Base-by-base conservation (phyloP, 495 filamentous ascomycete species). In the Xylaria sp. region DNA sequence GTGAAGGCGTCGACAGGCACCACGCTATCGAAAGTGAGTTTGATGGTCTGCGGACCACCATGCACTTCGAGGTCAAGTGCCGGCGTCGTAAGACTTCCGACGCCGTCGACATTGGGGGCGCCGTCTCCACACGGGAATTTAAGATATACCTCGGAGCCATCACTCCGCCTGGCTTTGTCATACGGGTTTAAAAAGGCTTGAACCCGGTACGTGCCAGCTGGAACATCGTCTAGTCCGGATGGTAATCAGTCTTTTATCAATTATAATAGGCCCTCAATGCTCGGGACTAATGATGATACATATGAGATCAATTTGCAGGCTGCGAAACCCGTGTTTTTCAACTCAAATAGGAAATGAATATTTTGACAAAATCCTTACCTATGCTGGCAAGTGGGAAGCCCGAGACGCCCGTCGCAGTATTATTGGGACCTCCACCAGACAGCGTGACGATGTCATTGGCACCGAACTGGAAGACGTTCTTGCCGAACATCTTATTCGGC, bases 401-500 rank as follows among this genome's bases (percentile, higher is more conserved):
- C 48, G 31, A 59, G 31, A 71, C 69, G 7, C 61, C 69, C 5
- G 37, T 59, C 17, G 26, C 48, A 4, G 61, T 66, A 40, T 66
- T 40, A 3, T 71, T 44, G 2, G 61, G 37, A 21, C 52, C 9
- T 14, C 69, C 69, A 19, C 69, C 61, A 48, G 69, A 64, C 48
- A 71, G 19, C 6, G 41, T 65, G 61, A 71, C 69, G 7, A 37
- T n/a, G 29, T 71, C 69, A 11, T 31, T 40, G 12, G 52, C 61
- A 37, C 69, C 29, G 37, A 71, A 71, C 7, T 50, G 59, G 41
- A 71, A 71, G 69, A 71, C 69, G 24, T 71, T 59, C 69, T 31
- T 65, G n/a, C 69, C 69, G 41, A 65, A 71, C 69, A 71, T 71
- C 69, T 71, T 71, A 14, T 71, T 71, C 29, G 69, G 69, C 9